Evolutionary conservation across 1,284 basidiomycete genomes (phyloP), one percentile per base, ranked within the genome.

Genomic region (Apiotrichum gracile): DNA sequence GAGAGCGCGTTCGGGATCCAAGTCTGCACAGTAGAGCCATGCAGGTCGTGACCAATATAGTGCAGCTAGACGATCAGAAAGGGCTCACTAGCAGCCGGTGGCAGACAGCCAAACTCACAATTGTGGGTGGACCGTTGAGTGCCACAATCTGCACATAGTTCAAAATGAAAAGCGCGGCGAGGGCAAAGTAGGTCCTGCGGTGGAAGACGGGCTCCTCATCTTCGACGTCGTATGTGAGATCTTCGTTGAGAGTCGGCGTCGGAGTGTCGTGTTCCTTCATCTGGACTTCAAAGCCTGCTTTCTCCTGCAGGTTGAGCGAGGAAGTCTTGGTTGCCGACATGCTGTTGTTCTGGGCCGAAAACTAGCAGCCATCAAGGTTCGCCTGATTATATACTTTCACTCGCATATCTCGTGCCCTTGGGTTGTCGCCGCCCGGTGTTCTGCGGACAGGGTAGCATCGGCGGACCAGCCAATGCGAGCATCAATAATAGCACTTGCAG

Each of bases 1-100:
- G 54, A 51, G 4, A 56, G 38, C 3, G 50, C 41, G 31, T 49
- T 56, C 1, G 54, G 50, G 1, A 56, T 33, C 54, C 54, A 56
- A 5, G 40, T 31, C 42, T 55, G 50, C 6, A n/a, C 41, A 1
- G 34, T 21, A 0, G 35, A 19, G 3, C 49, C 54, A 10, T 35
- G 25, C 3, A 51, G 27, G 24, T 48, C 49, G 2, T 45, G 17
- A 24, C 49, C 54, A 8, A 55, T 55, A 42, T 35, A 55, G 17
- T 45, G 39, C 6, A 55, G 46, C 54, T 55, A 8, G 14, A n/a
- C 1, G 25, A 17, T n/a, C n/a, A n/a, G n/a, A n/a, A n/a, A n/a
- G n/a, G n/a, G n/a, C n/a, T n/a, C 12, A 16, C n/a, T 19, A 35
- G 34, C 34, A n/a, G 8, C 14, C n/a, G 34, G 34, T 35, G 34